A percentile compares a stretch with the other conserved stretches of the same genome.
Conservation (phyloP, 495 filamentous ascomycete species). For the Penicillium lividum region DNA sequence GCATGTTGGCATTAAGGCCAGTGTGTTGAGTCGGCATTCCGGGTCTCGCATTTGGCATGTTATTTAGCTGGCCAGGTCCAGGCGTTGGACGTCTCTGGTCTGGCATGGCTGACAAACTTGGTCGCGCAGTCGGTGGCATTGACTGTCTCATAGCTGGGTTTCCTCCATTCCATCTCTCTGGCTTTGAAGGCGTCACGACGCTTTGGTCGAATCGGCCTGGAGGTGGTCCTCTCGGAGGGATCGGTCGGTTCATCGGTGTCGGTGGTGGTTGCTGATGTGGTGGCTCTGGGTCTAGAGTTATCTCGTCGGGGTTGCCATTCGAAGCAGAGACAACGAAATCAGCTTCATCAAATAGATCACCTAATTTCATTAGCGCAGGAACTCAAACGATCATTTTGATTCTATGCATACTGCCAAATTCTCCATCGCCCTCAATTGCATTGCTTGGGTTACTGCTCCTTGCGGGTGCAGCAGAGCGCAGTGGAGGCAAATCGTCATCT, state of each 20-base stretch:
- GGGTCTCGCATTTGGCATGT: slow-evolving; percentile 25
- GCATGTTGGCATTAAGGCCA: slow-evolving; percentile 7
- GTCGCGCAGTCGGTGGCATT: slow-evolving; percentile 26
- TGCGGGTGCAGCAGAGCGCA: slow-evolving; percentile 27
- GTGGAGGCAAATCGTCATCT: slow-evolving; percentile 43
- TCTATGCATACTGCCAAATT: slow-evolving; percentile 64
- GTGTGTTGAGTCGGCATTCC: slow-evolving; percentile 24
- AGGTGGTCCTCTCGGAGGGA: slow-evolving; percentile 26
- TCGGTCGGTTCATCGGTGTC: slow-evolving; percentile 29
- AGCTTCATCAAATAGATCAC: slow-evolving; percentile 69
- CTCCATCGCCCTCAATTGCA: slow-evolving; percentile 44
- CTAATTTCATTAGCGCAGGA: slow-evolving; percentile 34
- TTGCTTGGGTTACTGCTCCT: slow-evolving; percentile 22
- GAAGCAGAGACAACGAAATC: slow-evolving; percentile 64
- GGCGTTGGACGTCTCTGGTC: slow-evolving; percentile 24
- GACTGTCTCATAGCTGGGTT: slow-evolving; percentile 26
- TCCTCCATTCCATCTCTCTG: slow-evolving; percentile 37
- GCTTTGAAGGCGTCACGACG: slow-evolving; percentile 46
- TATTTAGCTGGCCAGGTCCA: slow-evolving; percentile 21
- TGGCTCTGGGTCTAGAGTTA: slow-evolving; percentile 41
- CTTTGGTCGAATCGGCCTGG: slow-evolving; percentile 25
- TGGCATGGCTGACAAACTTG: slow-evolving; percentile 19
- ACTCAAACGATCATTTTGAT: neutral
- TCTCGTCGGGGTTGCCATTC: slow-evolving; percentile 66
- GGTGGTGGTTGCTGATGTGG: slow-evolving; percentile 30